Conservation (phyloP, 768 basidiomycete genomes). For the Tylopilus subfusipes region DNA sequence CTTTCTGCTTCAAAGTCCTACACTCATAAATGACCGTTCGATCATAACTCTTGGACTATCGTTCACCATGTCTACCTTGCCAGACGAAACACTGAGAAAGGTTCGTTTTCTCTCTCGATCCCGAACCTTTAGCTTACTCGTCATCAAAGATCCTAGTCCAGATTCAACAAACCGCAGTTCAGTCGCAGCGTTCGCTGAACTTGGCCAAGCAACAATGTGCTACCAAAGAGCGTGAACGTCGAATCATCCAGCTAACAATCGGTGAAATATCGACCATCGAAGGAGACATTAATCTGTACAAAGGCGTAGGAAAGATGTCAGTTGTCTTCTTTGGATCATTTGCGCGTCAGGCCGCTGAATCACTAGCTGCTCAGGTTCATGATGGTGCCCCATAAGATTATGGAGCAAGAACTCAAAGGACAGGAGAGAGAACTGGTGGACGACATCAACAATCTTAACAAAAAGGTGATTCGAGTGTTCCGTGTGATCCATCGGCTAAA, state of each 20-base stretch:
- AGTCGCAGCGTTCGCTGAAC: slow-evolving; percentile 76
- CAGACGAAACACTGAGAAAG: slow-evolving; percentile 82
- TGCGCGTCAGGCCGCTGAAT: not conserved
- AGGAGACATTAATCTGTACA: slow-evolving; percentile 80
- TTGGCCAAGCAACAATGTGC: slow-evolving; percentile 71
- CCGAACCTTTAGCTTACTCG: slow-evolving; percentile 16
- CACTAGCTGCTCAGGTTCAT: slow-evolving; percentile 65
- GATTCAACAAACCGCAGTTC: slow-evolving; percentile 87
- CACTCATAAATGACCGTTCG: slow-evolving; percentile 11
- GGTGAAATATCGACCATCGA: slow-evolving; percentile 73
- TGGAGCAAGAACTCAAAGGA: slow-evolving; percentile 69
- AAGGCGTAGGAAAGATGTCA: slow-evolving; percentile 95
- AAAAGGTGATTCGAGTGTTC: slow-evolving; percentile 58
- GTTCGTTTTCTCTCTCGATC: slow-evolving; percentile 34
- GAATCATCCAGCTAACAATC: slow-evolving; percentile 85
- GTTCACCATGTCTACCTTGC: slow-evolving; percentile 48
- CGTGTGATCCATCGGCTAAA: not conserved
- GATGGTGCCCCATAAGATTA: slow-evolving; percentile 72
- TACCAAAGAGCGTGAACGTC: slow-evolving; percentile 83
- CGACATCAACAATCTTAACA: slow-evolving; percentile 75
- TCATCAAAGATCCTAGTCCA: slow-evolving; percentile 75
- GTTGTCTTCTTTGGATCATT: not conserved
- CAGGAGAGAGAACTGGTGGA: slow-evolving; percentile 84
- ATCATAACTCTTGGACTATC: slow-evolving; percentile 2
- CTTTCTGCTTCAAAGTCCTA: not conserved